Percentiles rank a stretch among this genome's conserved stretches.
These are phyloP conservation scores for Pichia rugopelliculosa DNA, from an alignment of 805 yeast genomes.

Conservation along the genomic window DNA sequence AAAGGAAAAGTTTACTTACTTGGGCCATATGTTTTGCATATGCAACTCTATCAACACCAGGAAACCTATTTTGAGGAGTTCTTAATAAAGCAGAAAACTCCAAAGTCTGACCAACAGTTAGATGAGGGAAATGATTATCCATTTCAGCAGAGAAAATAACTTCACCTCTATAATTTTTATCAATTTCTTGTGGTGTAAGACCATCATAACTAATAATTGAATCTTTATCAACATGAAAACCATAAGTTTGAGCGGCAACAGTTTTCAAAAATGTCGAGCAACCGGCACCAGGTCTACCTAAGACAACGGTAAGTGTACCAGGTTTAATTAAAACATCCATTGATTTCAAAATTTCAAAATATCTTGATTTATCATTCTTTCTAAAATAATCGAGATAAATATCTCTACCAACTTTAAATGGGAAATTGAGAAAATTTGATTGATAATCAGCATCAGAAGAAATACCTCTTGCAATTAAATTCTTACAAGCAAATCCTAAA, in stretches of 20 bases:
- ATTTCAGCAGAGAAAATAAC: constrained; percentile 62
- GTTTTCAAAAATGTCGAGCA: constrained; percentile 61
- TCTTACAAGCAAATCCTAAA: constrained; percentile 51
- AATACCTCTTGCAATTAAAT: constrained; percentile 55
- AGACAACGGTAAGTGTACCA: constrained; percentile 58
- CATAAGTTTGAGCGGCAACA: constrained; percentile 50
- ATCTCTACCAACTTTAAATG: constrained; percentile 29
- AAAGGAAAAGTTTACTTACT: constrained; percentile 20
- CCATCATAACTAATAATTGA: constrained; percentile 48
- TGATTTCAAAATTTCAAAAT: constrained; percentile 43
- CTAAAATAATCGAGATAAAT: constrained; percentile 20
- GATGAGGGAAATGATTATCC: constrained; percentile 59
- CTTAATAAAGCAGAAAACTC: constrained; percentile 51
- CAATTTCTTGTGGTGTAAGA: constrained; percentile 40
- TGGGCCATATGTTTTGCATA: constrained; percentile 46
- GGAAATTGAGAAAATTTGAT: constrained; percentile 44
- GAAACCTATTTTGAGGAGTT: constrained; percentile 52
- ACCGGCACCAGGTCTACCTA: constrained; percentile 78
- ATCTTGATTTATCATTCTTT: constrained; percentile 21
- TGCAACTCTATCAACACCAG: constrained; percentile 42
- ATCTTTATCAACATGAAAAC: constrained; percentile 42
- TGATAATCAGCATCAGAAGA: constrained; percentile 66
- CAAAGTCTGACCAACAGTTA: constrained; percentile 58
- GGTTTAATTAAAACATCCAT: constrained; percentile 56
- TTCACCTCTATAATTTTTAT: constrained; percentile 51